Base-by-base conservation (phyloP, 2,329 filamentous ascomycete genomes). In the Calonectria pauciramosa region DNA sequence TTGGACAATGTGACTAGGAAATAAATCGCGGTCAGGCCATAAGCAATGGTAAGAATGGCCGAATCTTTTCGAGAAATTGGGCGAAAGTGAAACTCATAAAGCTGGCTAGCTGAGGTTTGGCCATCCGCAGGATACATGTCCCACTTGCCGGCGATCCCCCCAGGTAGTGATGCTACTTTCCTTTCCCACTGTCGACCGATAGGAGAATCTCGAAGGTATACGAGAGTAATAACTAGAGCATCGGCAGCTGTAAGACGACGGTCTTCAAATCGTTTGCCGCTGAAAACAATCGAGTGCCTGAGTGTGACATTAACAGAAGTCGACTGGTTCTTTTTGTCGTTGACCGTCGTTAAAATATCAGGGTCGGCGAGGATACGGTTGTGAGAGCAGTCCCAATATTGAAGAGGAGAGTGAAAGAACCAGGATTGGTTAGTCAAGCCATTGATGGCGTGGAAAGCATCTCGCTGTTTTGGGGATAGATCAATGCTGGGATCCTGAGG, bases 361-460 rank as follows among this genome's bases (percentile, higher is more conserved):
- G 83, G 69, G 79, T 96, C 94, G 20, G 84, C 82, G 32, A 89
- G 82, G 65, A 96, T 90, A 9, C 84, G 85, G 1, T 90, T 88
- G 8, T 86, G 81, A n/a, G 89, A 94, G 82, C 93, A 94, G 74
- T 92, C 90, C 94, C 94, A 96, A 83, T 96, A 96, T 83, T 95
- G 92, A 69, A 96, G 85, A 1, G 94, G 94, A n/a, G 94, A 96
- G 80, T 96, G 94, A 81, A 94, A 94, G 78, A 94, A 94, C 94
- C 94, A 95, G 5, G 91, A 91, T 78, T 92, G 86, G 77, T 91
- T 90, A 5, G 88, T 91, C 41, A 92, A 83, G 18, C 91, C 91
- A 79, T 93, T 92, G 77, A 88, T 86, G 67, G 91, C 88, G 80
- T 93, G 91, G 32, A 91, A 86, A 11, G 87, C 82, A 80, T 93